Conservation (phyloP, 2,329 filamentous ascomycete species). For the Aspergillus sp. region DNA sequence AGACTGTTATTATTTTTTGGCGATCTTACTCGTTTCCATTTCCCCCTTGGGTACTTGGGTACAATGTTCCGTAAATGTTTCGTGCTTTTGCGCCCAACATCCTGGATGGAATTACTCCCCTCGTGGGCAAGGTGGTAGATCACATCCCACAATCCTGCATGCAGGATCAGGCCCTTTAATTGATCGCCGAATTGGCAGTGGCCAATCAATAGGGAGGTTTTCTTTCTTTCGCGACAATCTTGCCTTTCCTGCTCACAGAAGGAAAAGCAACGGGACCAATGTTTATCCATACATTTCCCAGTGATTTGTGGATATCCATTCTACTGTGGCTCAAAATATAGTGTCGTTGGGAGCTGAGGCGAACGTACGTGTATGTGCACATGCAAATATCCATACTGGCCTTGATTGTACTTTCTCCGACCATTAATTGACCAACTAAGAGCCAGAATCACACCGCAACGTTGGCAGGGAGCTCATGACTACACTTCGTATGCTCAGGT, state of each 20-base stretch:
- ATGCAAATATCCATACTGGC: not conserved
- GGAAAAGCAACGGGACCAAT: not conserved
- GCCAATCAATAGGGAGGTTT: not conserved
- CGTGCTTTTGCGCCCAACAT: not conserved
- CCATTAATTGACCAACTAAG: not conserved
- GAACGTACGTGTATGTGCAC: not conserved
- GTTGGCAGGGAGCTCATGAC: not conserved
- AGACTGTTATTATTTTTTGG: not conserved
- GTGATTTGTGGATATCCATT: not conserved
- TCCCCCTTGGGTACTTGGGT: not conserved
- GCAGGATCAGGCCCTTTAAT: not conserved
- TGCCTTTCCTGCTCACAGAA: not conserved
- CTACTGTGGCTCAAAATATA: not conserved
- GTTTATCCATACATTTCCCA: not conserved
- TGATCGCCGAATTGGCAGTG: not conserved
- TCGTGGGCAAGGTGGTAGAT: not conserved
- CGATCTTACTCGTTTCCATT: not conserved
- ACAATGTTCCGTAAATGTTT: not conserved
- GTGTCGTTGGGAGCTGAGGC: not conserved
- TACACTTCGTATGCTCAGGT: not conserved
- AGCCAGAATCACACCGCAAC: not conserved
- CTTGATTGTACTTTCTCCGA: not conserved
- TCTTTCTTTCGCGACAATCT: not conserved
- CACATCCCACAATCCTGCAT: not conserved
- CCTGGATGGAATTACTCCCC: not conserved